Percentiles rank a stretch among this genome's conserved stretches.
phyloP scores from a whole-genome alignment of 192 early-diverging fungal species.

The Jimgerdemannia lactiflua region DNA sequence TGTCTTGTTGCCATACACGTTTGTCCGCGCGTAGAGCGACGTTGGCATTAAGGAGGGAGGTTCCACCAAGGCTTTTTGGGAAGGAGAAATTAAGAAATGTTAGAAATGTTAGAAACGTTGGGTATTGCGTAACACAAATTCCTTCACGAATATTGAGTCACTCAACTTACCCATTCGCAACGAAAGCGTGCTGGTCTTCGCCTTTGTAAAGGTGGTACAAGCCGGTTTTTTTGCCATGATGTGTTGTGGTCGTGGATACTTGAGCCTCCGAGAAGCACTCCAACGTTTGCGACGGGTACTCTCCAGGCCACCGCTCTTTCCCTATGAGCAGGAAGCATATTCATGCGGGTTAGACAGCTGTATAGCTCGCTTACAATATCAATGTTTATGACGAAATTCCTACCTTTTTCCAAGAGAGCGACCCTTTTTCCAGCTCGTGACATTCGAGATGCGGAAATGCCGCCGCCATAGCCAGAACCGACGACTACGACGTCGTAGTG shows the following conservation, averaged over 20 bases:
- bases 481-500: conserved; percentile 43
- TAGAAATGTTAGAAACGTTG: no score
- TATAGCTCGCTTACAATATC: neutral
- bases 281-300: conserved; percentile 31
- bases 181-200: neutral
- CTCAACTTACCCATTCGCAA: neutral
- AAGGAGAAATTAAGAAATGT: no score
- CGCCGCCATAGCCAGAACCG: conserved; percentile 44
- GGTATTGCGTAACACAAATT: no score
- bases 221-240: neutral
- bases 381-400: neutral
- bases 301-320: conserved; percentile 45
- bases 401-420: conserved; percentile 33
- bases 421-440: conserved; percentile 39
- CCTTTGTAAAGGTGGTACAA: neutral
- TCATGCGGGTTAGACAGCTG: neutral
- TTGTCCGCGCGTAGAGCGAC: conserved; percentile 36
- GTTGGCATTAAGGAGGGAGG: conserved; percentile 43
- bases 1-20: conserved; percentile 28
- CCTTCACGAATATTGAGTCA: neutral
- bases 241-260: conserved; percentile 8
- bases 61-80: conserved; percentile 37
- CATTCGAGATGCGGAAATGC: conserved; percentile 40
- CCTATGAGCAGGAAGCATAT: conserved; percentile 9
- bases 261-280: conserved; percentile 34